Evolutionary conservation across 768 basidiomycete genomes (phyloP).

Genomic region (Tephrocybe sp.): DNA sequence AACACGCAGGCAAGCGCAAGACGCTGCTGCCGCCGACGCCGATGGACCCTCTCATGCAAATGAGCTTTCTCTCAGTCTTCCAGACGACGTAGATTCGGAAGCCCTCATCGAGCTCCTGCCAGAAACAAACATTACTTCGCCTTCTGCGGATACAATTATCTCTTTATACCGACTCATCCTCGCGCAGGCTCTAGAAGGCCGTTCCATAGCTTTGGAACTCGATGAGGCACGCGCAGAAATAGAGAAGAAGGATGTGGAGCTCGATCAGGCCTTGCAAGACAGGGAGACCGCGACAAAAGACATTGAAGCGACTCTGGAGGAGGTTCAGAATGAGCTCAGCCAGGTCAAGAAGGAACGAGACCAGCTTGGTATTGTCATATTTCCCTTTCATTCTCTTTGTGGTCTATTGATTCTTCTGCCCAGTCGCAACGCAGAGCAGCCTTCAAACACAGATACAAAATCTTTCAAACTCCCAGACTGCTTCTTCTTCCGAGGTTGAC

Average conservation of each 20-base stretch:
- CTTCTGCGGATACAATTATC: conserved; percentile 58
- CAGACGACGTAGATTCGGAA: conserved; percentile 66
- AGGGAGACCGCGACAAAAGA: conserved; percentile 61
- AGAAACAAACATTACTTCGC: conserved; percentile 51
- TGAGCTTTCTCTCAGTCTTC: conserved; percentile 42
- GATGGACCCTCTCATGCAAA: conserved; percentile 29
- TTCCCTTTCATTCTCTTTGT: conserved; percentile 7
- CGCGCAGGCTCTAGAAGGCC: conserved; percentile 53
- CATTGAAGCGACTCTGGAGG: conserved; percentile 50
- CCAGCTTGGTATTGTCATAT: conserved; percentile 48
- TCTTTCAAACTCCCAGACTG: conserved; percentile 55
- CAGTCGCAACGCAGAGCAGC: conserved; percentile 43
- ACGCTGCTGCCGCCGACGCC: conserved; percentile 33
- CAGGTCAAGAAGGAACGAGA: conserved; percentile 61
- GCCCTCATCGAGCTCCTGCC: conserved; percentile 59
- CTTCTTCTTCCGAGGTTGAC: conserved; percentile 62
- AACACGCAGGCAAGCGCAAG: conserved; percentile 66
- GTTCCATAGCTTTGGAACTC: conserved; percentile 56
- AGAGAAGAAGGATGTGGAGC: conserved; percentile 74
- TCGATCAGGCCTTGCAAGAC: conserved; percentile 83
- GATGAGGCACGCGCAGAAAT: conserved; percentile 69
- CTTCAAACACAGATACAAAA: conserved; percentile 56
- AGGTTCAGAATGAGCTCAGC: conserved; percentile 52
- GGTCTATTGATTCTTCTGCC: conserved; percentile 20
- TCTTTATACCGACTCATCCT: conserved; percentile 61